phyloP scores from a whole-genome alignment of 2,329 filamentous ascomycete species.

The Ustulina deusta region DNA sequence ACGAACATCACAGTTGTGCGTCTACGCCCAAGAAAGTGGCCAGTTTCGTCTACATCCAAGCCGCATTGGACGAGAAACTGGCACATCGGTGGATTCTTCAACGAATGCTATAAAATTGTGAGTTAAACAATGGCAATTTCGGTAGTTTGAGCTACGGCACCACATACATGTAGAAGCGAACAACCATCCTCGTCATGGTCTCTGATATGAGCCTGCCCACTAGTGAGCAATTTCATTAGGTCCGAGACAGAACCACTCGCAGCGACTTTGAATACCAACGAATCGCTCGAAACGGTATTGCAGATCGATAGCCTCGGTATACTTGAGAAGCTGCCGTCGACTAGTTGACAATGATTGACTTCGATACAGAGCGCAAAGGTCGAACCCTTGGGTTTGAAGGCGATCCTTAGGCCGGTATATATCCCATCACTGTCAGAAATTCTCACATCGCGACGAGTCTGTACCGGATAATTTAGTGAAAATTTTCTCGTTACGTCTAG shows the following conservation, averaged over 20 bases:
- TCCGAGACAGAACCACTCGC: not conserved
- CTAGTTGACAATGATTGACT: not conserved
- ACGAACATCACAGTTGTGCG: not conserved
- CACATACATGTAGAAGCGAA: slow-evolving; percentile 1
- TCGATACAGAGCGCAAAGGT: not conserved
- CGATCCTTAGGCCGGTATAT: not conserved
- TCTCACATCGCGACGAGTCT: not conserved
- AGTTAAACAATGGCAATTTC: not conserved
- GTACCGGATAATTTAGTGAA: too few species aligned
- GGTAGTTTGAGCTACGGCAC: not conserved
- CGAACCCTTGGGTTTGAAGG: not conserved
- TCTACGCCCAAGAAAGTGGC: too few species aligned
- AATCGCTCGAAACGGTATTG: not conserved
- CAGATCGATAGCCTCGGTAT: not conserved
- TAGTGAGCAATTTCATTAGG: not conserved
- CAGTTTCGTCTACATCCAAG: not conserved
- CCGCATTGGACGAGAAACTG: not conserved
- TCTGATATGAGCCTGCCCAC: not conserved
- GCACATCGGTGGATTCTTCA: not conserved
- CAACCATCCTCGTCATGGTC: not conserved
- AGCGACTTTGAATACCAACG: not conserved
- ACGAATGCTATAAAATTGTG: not conserved
- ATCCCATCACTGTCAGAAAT: not conserved
- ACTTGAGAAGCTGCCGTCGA: not conserved
- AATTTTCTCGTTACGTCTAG: not conserved